Conservation (phyloP, 2,329 filamentous ascomycete species). For the Nigrospora osmanthi region DNA sequence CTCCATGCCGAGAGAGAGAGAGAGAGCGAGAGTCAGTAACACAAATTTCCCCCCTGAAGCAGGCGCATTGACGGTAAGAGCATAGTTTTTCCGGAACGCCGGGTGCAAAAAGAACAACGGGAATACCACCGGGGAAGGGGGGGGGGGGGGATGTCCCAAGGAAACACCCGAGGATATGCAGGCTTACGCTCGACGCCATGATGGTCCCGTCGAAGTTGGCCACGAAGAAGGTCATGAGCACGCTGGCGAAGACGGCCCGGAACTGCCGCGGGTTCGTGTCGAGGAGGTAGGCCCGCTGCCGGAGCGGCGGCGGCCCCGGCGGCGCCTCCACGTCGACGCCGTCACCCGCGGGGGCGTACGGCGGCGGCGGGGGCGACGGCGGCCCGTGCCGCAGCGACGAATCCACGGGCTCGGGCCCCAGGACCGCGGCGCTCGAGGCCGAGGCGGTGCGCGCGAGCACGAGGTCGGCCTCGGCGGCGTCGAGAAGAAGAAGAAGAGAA, state of each 20-base stretch:
- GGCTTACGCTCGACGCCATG: slow-evolving; percentile 72
- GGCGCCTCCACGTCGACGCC: neutral
- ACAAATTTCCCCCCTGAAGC: too few species aligned
- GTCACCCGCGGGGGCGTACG: neutral
- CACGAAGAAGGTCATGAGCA: slow-evolving; percentile 51
- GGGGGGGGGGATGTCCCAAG: too few species aligned
- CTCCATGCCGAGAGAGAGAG: too few species aligned
- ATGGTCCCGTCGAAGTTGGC: slow-evolving; percentile 68
- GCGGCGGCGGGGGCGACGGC: too few species aligned
- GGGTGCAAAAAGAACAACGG: too few species aligned
- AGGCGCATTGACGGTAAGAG: too few species aligned
- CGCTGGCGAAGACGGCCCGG: slow-evolving; percentile 53
- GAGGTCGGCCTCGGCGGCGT: slow-evolving; percentile 25
- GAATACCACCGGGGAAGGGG: too few species aligned
- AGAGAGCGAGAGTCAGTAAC: too few species aligned
- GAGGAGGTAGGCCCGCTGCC: slow-evolving; percentile 27
- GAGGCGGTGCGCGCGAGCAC: slow-evolving; percentile 31
- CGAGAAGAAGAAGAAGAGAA: too few species aligned
- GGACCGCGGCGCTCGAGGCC: slow-evolving; percentile 23
- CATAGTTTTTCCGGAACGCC: too few species aligned
- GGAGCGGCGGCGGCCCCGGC: neutral
- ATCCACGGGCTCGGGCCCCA: slow-evolving; percentile 33
- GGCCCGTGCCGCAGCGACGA: slow-evolving; percentile 22
- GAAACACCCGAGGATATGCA: too few species aligned
- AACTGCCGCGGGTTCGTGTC: slow-evolving; percentile 43